These are phyloP conservation scores for Metschnikowia reukaufii DNA, from an alignment of 805 yeast genomes.

Conservation along the genomic window DNA sequence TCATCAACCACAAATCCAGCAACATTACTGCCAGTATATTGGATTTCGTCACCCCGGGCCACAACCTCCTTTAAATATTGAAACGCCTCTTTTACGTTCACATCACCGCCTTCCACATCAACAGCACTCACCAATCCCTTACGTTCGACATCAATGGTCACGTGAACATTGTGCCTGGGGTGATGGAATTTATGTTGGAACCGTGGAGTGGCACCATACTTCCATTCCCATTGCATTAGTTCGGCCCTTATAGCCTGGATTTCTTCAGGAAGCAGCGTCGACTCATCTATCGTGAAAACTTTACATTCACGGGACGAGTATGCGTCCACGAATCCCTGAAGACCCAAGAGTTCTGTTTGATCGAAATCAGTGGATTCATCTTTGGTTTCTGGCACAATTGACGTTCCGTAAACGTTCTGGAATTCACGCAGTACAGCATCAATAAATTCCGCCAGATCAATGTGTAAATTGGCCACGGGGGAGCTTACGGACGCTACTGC, in stretches of 20 bases:
- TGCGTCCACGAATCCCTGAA: conserved; percentile 30
- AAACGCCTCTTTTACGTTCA: conserved; percentile 21
- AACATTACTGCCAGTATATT: conserved; percentile 43
- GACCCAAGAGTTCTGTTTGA: conserved; percentile 35
- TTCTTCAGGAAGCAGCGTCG: conserved; percentile 36
- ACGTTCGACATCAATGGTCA: conserved; percentile 50
- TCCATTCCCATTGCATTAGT: conserved; percentile 69
- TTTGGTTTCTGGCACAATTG: background rate
- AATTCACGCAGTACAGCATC: conserved; percentile 45
- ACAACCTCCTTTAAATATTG: conserved; percentile 31
- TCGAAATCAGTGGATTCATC: conserved; percentile 16
- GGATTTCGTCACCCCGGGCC: conserved; percentile 25
- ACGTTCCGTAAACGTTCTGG: conserved; percentile 28
- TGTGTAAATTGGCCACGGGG: conserved; percentile 65
- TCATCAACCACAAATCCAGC: conserved; percentile 48
- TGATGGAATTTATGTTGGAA: conserved; percentile 54
- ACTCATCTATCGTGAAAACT: conserved; percentile 24
- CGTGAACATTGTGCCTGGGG: conserved; percentile 29
- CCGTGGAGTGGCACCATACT: conserved; percentile 70
- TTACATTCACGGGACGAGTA: conserved; percentile 8
- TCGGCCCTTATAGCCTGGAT: conserved; percentile 40
- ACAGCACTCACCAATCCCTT: conserved; percentile 23
- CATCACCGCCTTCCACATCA: background rate
- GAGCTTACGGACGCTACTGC: conserved; percentile 76
- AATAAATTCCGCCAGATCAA: conserved; percentile 48